Conservation (phyloP, 2,329 filamentous ascomycete genomes). For the Colletotrichum lini region DNA sequence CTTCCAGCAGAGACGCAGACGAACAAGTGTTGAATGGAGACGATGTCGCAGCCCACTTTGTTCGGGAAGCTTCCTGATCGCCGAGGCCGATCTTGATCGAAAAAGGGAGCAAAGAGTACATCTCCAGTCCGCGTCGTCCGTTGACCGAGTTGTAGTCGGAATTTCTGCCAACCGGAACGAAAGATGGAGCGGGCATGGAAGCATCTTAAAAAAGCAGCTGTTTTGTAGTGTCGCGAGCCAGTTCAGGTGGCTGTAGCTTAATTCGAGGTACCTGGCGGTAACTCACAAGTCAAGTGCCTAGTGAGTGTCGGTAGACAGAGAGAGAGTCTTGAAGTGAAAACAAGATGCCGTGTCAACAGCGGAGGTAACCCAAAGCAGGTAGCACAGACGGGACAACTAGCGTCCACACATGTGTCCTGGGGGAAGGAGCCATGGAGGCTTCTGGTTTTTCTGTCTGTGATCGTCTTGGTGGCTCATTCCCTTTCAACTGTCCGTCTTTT, state of each 20-base stretch:
- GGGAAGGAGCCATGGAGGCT: not conserved
- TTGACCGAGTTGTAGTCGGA: not conserved
- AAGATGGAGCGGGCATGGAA: not conserved
- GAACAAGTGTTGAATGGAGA: not conserved
- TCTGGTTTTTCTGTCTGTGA: not conserved
- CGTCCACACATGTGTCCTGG: not conserved
- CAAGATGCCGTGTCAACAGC: not conserved
- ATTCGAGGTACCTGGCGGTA: not conserved
- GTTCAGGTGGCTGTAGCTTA: not conserved
- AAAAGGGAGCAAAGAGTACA: not conserved
- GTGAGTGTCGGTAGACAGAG: too few relatives aligned
- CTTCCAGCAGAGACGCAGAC: constrained; percentile 9
- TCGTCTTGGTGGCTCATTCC: constrained; percentile 13
- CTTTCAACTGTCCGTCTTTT: constrained; percentile 2
- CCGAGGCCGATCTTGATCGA: constrained; percentile 2
- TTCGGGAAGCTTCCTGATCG: constrained; percentile 18
- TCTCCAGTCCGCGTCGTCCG: not conserved
- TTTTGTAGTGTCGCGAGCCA: not conserved
- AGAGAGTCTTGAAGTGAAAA: constrained; percentile 5
- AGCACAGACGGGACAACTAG: not conserved
- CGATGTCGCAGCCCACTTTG: constrained; percentile 1
- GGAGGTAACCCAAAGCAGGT: constrained; percentile 3
- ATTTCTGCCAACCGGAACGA: not conserved
- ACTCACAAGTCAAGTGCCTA: not conserved
- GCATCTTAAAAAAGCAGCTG: not conserved